Evolutionary conservation across 129 eudicot species (phyloP).

Genomic region (Flaveria brownii): DNA sequence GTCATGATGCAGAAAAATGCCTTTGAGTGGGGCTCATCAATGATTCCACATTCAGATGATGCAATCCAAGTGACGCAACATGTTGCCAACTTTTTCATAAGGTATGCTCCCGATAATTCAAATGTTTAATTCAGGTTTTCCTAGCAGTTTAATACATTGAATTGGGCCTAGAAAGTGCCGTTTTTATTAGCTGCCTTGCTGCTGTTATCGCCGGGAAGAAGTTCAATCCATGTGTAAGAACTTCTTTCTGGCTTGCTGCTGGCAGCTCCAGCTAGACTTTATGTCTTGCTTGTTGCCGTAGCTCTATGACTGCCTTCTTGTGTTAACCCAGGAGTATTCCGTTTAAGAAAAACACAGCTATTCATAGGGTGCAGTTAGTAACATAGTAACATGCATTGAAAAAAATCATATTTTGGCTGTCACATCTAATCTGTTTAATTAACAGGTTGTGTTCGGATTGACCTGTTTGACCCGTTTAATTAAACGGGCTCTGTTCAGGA

Average conservation of each 20-base stretch:
- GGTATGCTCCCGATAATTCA: conserved; percentile 44
- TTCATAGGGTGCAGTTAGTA: not conserved
- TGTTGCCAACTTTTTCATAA: conserved; percentile 83
- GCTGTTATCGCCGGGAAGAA: not conserved
- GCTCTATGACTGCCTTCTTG: not conserved
- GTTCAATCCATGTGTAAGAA: not conserved
- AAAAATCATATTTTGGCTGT: not conserved
- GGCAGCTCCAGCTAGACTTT: not conserved
- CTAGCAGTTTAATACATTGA: not conserved
- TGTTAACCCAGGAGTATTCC: not conserved
- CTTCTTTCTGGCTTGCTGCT: not conserved
- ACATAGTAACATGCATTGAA: not conserved
- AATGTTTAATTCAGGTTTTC: not conserved
- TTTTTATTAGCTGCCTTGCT: not conserved
- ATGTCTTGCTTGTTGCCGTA: not conserved
- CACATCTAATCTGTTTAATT: not conserved
- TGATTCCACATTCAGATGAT: conserved; percentile 90
- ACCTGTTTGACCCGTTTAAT: not conserved
- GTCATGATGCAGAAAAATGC: conserved; percentile 79
- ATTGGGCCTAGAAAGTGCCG: not conserved
- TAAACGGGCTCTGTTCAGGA: not conserved
- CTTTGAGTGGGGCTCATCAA: conserved; percentile 81
- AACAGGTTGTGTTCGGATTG: not conserved
- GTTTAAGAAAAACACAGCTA: not conserved
- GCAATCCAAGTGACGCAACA: conserved; percentile 93